Conservation (phyloP, 163 green algal species). For the Botryococcus braunii region DNA sequence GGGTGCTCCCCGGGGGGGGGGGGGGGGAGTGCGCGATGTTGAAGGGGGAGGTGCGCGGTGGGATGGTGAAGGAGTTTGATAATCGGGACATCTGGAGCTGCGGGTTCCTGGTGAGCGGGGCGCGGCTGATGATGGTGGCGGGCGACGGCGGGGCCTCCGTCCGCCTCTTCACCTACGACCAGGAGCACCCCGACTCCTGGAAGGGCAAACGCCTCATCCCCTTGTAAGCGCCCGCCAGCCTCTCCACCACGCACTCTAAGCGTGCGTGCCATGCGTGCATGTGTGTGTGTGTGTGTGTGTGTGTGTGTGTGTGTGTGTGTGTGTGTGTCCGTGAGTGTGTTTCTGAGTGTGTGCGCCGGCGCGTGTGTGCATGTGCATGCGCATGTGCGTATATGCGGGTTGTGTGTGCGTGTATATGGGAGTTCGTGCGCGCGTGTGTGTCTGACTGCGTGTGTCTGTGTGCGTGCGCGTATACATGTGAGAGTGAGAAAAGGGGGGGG, state of each 20-base stretch:
- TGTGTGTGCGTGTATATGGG: no score
- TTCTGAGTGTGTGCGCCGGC: not conserved
- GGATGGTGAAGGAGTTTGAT: constrained; percentile 52
- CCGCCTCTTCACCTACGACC: constrained; percentile 54
- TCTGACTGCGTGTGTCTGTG: no score
- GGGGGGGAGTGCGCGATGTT: not conserved
- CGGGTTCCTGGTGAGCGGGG: constrained; percentile 69
- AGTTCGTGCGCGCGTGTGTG: no score
- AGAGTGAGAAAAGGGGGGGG: no score
- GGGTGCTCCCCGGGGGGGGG: not conserved
- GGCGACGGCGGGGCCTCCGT: constrained; percentile 53
- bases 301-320: not conserved
- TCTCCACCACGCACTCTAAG: not conserved
- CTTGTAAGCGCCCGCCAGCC: constrained; percentile 16
- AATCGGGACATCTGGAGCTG: constrained; percentile 32
- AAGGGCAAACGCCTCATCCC: constrained; percentile 51
- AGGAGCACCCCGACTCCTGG: constrained; percentile 47
- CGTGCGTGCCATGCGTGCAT: not conserved
- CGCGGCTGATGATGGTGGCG: constrained; percentile 53
- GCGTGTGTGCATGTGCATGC: no score
- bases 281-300: not conserved
- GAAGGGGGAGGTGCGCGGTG: no score
- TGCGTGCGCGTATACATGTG: no score
- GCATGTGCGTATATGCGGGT: no score
- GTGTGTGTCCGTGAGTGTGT: not conserved